A percentile compares a stretch with the other conserved stretches of the same genome.
Conservation (phyloP, 345 rosid genomes). For the Atalantia buxifolia region DNA sequence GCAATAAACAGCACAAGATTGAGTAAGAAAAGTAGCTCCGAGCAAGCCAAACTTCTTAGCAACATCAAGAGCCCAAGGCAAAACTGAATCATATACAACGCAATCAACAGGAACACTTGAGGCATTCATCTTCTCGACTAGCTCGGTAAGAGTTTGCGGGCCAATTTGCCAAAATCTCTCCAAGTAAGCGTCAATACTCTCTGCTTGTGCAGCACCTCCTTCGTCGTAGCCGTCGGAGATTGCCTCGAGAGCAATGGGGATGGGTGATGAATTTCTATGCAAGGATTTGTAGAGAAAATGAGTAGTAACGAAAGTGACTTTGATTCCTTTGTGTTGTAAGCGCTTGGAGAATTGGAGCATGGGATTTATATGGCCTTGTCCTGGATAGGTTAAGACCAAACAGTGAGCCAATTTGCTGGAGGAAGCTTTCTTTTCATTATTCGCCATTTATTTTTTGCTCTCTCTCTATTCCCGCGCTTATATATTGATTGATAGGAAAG, state of each 20-base stretch:
- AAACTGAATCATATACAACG: slow-evolving; percentile 27
- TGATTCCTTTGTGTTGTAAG: slow-evolving; percentile 27
- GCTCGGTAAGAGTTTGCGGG: slow-evolving; percentile 14
- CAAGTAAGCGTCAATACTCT: slow-evolving; percentile 14
- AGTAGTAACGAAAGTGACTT: slow-evolving; percentile 25
- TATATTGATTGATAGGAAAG: not conserved
- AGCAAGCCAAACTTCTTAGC: slow-evolving; percentile 29
- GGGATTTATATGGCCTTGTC: slow-evolving; percentile 41
- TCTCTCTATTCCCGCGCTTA: not conserved
- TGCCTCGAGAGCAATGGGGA: slow-evolving; percentile 19
- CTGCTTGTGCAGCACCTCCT: slow-evolving; percentile 13
- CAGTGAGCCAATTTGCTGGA: slow-evolving; percentile 17
- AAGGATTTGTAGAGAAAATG: slow-evolving; percentile 11
- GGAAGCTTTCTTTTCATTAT: not conserved
- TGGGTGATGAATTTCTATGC: not conserved
- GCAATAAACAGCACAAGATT: slow-evolving; percentile 27
- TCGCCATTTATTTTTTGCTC: not conserved
- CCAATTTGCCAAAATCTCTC: slow-evolving; percentile 17
- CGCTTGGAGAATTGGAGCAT: slow-evolving; percentile 40
- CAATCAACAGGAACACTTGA: slow-evolving; percentile 5
- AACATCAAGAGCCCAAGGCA: slow-evolving; percentile 37
- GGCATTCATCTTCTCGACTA: slow-evolving; percentile 13
- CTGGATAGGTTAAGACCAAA: slow-evolving; percentile 27
- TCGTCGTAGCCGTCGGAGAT: slow-evolving; percentile 46
- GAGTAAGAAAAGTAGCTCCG: slow-evolving; percentile 32